Conservation (phyloP, 176 grass and related monocot species). For the Rhynchospora tenuis region DNA sequence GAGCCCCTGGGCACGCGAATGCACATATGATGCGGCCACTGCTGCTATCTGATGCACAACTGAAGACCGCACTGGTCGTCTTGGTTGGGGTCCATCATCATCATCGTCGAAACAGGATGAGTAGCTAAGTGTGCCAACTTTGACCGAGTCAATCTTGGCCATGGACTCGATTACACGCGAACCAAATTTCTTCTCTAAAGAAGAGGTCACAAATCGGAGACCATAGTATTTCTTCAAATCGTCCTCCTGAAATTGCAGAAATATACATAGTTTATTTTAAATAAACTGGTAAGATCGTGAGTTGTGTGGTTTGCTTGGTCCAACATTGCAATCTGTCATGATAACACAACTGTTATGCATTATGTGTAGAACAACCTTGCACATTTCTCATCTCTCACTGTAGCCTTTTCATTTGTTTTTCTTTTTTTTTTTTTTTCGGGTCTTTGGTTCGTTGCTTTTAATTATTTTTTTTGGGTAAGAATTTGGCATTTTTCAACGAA, state of each 20-base stretch:
- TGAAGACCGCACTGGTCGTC: conserved; percentile 45
- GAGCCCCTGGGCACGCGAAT: conserved; percentile 52
- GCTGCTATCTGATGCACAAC: conserved; percentile 84
- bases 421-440: background rate
- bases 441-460: background rate
- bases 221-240: conserved; percentile 60
- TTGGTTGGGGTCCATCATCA: conserved; percentile 34
- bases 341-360: background rate
- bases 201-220: conserved; percentile 60
- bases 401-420: too few species aligned
- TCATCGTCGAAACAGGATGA: conserved; percentile 11
- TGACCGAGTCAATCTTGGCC: conserved; percentile 42
- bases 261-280: background rate
- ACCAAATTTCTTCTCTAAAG: conserved; percentile 67
- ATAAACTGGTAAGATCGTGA: background rate
- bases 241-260: conserved; percentile 27
- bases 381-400: background rate
- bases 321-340: background rate
- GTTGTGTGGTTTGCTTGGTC: background rate
- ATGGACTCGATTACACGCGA: conserved; percentile 23
- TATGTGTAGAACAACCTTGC: background rate
- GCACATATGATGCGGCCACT: conserved; percentile 81
- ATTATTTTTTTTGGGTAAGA: background rate
- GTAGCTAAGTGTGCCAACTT: background rate
- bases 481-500: background rate